These are phyloP conservation scores for Penicillium sp. DNA, from an alignment of 2,329 filamentous ascomycete species.

Conservation along the genomic window DNA sequence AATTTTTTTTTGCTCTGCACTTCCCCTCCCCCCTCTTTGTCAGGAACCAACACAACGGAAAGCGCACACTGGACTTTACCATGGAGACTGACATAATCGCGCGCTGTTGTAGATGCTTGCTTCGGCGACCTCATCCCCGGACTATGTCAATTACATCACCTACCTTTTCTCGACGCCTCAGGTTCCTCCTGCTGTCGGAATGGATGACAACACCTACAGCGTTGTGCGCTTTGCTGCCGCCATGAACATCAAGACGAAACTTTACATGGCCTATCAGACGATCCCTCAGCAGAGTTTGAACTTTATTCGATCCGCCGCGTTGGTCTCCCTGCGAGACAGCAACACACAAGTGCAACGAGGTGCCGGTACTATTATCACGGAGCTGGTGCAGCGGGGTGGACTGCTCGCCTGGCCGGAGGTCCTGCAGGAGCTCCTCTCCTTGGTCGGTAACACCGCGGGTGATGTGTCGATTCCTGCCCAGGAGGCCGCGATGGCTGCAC, in stretches of 20 bases:
- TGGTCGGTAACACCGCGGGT: constrained; percentile 72
- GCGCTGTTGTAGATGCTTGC: constrained; percentile 72
- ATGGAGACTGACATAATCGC: constrained; percentile 4
- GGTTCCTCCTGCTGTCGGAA: constrained; percentile 55
- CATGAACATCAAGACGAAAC: constrained; percentile 94
- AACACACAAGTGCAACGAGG: constrained; percentile 82
- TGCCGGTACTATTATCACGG: constrained; percentile 90
- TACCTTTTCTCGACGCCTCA: constrained; percentile 79
- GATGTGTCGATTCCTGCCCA: constrained; percentile 71
- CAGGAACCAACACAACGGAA: background rate
- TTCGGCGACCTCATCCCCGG: constrained; percentile 82
- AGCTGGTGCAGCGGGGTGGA: constrained; percentile 80
- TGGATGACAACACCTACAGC: constrained; percentile 65
- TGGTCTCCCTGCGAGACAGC: constrained; percentile 77
- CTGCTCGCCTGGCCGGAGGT: constrained; percentile 90
- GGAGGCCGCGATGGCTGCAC: constrained; percentile 89
- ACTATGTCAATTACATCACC: constrained; percentile 96
- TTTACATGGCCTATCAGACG: constrained; percentile 71
- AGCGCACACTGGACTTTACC: background rate
- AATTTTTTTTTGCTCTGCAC: constrained; percentile 9
- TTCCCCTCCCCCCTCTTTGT: background rate
- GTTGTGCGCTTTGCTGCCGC: constrained; percentile 83
- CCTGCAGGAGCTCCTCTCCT: constrained; percentile 75
- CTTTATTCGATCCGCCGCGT: constrained; percentile 77
- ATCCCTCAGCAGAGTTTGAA: constrained; percentile 72